Evolutionary conservation across 257 asterid genomes (phyloP).

Genomic region (Cynanchum wilfordii): DNA sequence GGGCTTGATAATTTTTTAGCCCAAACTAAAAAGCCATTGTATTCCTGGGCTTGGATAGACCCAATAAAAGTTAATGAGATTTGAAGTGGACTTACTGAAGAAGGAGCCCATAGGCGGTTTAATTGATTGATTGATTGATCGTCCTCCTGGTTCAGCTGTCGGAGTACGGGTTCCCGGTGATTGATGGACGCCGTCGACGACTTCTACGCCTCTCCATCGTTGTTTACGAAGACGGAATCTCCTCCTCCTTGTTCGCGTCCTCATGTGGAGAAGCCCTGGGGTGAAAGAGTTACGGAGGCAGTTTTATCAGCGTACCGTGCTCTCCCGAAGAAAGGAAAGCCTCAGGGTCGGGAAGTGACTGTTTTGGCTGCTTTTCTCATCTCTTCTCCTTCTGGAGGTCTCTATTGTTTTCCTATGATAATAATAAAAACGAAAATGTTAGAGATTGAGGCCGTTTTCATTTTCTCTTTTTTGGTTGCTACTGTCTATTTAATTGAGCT

Average conservation of each 20-base stretch:
- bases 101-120: background rate
- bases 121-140: no score
- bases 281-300: conserved; percentile 49
- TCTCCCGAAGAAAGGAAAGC: conserved; percentile 89
- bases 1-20: background rate
- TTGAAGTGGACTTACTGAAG: no score
- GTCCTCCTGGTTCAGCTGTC: background rate
- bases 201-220: background rate
- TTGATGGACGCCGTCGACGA: background rate
- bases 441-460: background rate
- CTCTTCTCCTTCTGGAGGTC: conserved; percentile 66
- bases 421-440: background rate
- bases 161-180: background rate
- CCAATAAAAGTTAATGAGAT: no score
- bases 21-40: background rate
- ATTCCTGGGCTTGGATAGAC: no score
- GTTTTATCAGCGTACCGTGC: conserved; percentile 45
- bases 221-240: background rate
- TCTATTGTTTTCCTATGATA: background rate
- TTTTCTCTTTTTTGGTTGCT: no score
- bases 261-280: conserved; percentile 39
- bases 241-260: conserved; percentile 6
- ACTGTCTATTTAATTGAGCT: background rate
- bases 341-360: conserved; percentile 95
- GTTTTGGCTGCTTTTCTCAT: conserved; percentile 85